phyloP scores from a whole-genome alignment of 345 rosid genomes.

The Citrus mangshanensis region DNA sequence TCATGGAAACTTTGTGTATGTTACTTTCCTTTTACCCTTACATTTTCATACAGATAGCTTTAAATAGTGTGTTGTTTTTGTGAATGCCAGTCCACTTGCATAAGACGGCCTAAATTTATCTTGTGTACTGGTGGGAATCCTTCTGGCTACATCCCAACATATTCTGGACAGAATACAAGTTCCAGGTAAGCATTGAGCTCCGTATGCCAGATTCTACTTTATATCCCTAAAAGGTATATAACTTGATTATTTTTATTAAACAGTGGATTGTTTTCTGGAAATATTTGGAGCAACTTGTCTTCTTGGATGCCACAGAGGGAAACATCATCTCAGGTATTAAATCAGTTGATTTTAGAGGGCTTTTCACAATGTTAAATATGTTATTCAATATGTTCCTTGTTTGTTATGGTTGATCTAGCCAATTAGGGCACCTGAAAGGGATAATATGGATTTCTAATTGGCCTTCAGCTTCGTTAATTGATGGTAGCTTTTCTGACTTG shows the following conservation, averaged over 20 bases:
- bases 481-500: background rate
- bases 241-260: slow-evolving; percentile 18
- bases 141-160: slow-evolving; percentile 65
- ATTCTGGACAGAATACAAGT: slow-evolving; percentile 51
- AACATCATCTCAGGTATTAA: slow-evolving; percentile 58
- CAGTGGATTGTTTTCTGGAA: slow-evolving; percentile 79
- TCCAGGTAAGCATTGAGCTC: slow-evolving; percentile 46
- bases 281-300: slow-evolving; percentile 78
- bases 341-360: slow-evolving; percentile 3
- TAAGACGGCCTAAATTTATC: slow-evolving; percentile 84
- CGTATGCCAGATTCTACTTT: background rate
- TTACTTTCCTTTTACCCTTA: slow-evolving; percentile 1
- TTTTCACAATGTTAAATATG: background rate
- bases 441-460: background rate
- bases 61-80: slow-evolving; percentile 11
- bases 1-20: background rate
- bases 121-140: slow-evolving; percentile 85
- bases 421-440: background rate
- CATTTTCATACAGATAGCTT: background rate
- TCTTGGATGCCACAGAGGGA: slow-evolving; percentile 86
- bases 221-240: background rate
- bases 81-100: slow-evolving; percentile 61
- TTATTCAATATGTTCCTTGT: background rate
- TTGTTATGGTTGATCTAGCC: background rate
- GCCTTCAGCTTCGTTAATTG: background rate